These are phyloP conservation scores for Ophiostoma ulmi DNA, from an alignment of 2,329 filamentous ascomycete genomes.

Conservation along the genomic window DNA sequence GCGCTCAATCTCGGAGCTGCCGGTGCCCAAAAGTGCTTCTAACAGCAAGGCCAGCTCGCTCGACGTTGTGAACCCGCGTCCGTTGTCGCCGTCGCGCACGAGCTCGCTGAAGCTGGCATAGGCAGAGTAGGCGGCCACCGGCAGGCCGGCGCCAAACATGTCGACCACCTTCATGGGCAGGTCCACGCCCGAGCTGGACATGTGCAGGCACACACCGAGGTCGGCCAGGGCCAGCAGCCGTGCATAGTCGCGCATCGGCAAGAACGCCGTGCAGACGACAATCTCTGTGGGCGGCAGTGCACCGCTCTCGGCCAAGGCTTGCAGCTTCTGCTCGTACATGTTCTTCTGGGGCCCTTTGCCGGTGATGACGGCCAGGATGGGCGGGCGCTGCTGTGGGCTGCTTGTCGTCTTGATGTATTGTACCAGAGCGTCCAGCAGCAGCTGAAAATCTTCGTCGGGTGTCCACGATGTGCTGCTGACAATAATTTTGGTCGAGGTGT, in stretches of 20 bases:
- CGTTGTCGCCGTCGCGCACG: constrained; percentile 82
- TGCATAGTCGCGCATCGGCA: constrained; percentile 80
- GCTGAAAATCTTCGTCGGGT: constrained; percentile 86
- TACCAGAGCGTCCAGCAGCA: constrained; percentile 78
- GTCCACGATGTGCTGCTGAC: constrained; percentile 98
- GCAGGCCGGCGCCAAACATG: constrained; percentile 93
- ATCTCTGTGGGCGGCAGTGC: constrained; percentile 67
- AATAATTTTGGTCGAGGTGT: constrained; percentile 45
- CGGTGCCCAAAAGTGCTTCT: constrained; percentile 53
- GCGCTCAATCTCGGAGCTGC: constrained; percentile 43
- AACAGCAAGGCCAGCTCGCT: constrained; percentile 61
- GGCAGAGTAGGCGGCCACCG: constrained; percentile 77
- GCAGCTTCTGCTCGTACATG: constrained; percentile 64
- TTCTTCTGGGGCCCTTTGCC: constrained; percentile 84
- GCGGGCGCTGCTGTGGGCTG: constrained; percentile 40
- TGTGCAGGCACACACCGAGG: constrained; percentile 86
- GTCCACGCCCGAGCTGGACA: constrained; percentile 88
- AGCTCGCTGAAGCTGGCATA: constrained; percentile 89
- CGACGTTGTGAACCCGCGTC: constrained; percentile 72
- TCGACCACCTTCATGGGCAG: constrained; percentile 99
- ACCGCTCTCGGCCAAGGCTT: constrained; percentile 53
- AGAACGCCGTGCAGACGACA: constrained; percentile 74
- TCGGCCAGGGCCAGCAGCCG: constrained; percentile 77
- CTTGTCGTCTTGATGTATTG: constrained; percentile 46
- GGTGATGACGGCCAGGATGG: constrained; percentile 86